Evolutionary conservation across 2,329 filamentous ascomycete species (phyloP).

Genomic region (Acephala macrosclerotiorum): DNA sequence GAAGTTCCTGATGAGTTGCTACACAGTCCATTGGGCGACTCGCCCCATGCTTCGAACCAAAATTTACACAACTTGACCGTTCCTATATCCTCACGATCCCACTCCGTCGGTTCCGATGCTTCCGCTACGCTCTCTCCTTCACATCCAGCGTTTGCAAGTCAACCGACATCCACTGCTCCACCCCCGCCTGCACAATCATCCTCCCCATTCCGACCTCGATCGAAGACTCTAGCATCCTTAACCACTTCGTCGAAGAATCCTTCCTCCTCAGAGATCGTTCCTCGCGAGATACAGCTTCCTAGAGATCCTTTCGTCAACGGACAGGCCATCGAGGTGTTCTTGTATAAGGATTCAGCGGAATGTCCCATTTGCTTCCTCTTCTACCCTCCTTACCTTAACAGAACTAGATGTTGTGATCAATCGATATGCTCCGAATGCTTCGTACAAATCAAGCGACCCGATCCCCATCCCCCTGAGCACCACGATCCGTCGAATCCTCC

Average conservation of each 20-base stretch:
- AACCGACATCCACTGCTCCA: conserved; percentile 55
- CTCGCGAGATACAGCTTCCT: conserved; percentile 81
- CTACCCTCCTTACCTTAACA: conserved; percentile 94
- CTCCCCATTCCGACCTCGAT: conserved; percentile 78
- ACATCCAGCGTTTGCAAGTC: conserved; percentile 61
- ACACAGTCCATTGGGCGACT: conserved; percentile 53
- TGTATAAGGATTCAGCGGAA: conserved; percentile 90
- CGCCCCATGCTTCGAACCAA: conserved; percentile 60
- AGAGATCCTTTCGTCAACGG: conserved; percentile 90
- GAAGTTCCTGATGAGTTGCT: conserved; percentile 75
- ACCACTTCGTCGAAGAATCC: conserved; percentile 76
- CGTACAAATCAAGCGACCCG: conserved; percentile 95
- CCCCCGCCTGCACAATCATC: conserved; percentile 52
- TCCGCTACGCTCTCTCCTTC: conserved; percentile 65
- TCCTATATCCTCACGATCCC: conserved; percentile 78
- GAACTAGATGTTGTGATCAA: conserved; percentile 94
- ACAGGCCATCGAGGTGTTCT: conserved; percentile 88
- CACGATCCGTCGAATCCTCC: conserved; percentile 38
- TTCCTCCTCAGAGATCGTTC: conserved; percentile 74
- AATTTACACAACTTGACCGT: conserved; percentile 78
- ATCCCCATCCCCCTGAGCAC: conserved; percentile 86
- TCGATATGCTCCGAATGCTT: conserved; percentile 98
- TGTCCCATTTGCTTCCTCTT: conserved; percentile 97
- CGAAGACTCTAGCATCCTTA: conserved; percentile 87
- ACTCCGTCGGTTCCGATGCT: conserved; percentile 79